Evolutionary conservation across 2,329 filamentous ascomycete genomes (phyloP), one percentile per base, ranked within the genome.

Genomic region (Pseudogymnoascus sp.): DNA sequence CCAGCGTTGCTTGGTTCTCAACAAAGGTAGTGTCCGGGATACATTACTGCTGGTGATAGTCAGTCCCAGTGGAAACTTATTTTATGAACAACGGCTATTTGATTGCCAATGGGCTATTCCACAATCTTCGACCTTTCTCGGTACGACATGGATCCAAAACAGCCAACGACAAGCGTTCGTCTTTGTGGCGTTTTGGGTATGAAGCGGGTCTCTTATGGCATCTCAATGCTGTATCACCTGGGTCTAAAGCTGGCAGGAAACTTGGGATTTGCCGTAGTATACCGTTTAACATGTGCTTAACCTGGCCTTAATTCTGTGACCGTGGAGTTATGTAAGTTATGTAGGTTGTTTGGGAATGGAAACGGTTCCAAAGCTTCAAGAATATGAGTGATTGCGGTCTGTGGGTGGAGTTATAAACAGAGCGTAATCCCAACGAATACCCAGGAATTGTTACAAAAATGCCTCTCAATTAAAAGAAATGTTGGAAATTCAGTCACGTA

Each of bases 1-100:
- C 73, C 73, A 25, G 70, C 72, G 23, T 66, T 72, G 7, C 59
- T 74, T 42, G 70, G 68, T 47, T 68, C 68, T 18, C 71, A 71
- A 56, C 62, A 66, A 59, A 65, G 68, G 47, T 72, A 68, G 62
- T 63, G 44, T 21, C 16, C 28, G n/a, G 50, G 42, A 18, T 56
- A n/a, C 28, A 33, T 16, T 18, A 33, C 50, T 56, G n/a, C 28
- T 56, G 28, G 50, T 33, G 25, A 56, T 18, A 16, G 28, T 14
- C 28, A 56, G 28, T 56, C 50, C 50, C 25, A n/a, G 50, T 33
- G 28, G 50, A 56, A 31, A 33, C 50, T 21, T 56, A 33, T 21
- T 21, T 33, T 56, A 56, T 56, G 28, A 28, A 18, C 25, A 33
- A 25, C 18, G 16, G 50, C n/a, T 56, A 33, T 33, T 56, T 8